A percentile compares a stretch with the other conserved stretches of the same genome.
These are phyloP conservation scores for Malassezia equina DNA, from an alignment of 1,284 basidiomycete genomes.

Conservation along the genomic window DNA sequence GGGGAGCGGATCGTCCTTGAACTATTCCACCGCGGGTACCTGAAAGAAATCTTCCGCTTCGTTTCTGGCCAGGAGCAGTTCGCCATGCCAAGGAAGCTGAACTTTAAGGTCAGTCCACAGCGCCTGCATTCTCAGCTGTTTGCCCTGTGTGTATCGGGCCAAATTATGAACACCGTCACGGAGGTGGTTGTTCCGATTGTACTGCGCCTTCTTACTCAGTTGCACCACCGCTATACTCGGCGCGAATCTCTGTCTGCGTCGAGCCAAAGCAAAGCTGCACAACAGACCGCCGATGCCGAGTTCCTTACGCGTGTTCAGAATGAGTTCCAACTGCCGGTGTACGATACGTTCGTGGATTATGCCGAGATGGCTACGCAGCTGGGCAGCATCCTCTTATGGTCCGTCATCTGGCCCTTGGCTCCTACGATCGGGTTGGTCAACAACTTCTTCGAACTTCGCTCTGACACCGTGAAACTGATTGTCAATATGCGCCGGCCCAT, in stretches of 20 bases:
- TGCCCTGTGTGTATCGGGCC: conserved; percentile 85
- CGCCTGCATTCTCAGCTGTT: conserved; percentile 85
- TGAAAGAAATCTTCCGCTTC: conserved; percentile 24
- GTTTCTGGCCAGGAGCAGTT: conserved; percentile 31
- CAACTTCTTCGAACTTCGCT: conserved; percentile 81
- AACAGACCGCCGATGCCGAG: conserved; percentile 55
- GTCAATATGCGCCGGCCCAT: conserved; percentile 74
- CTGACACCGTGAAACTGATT: conserved; percentile 89
- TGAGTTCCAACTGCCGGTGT: conserved; percentile 71
- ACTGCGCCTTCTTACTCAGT: conserved; percentile 41
- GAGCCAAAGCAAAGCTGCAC: neutral
- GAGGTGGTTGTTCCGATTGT: conserved; percentile 78
- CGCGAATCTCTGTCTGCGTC: neutral
- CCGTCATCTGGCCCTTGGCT: conserved; percentile 85
- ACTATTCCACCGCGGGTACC: conserved; percentile 35
- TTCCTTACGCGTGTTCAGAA: conserved; percentile 66
- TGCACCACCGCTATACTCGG: neutral
- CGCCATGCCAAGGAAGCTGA: conserved; percentile 15
- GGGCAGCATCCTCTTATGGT: conserved; percentile 83
- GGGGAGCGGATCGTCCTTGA: conserved; percentile 40
- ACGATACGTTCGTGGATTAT: conserved; percentile 61
- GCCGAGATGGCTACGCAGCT: conserved; percentile 77
- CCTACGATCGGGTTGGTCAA: conserved; percentile 54
- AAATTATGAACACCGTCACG: conserved; percentile 68
- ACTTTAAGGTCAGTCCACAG: conserved; percentile 52